A percentile compares a stretch with the other conserved stretches of the same genome.
Conservation (phyloP, 2,329 filamentous ascomycete genomes). For the Colletotrichum agaves region DNA sequence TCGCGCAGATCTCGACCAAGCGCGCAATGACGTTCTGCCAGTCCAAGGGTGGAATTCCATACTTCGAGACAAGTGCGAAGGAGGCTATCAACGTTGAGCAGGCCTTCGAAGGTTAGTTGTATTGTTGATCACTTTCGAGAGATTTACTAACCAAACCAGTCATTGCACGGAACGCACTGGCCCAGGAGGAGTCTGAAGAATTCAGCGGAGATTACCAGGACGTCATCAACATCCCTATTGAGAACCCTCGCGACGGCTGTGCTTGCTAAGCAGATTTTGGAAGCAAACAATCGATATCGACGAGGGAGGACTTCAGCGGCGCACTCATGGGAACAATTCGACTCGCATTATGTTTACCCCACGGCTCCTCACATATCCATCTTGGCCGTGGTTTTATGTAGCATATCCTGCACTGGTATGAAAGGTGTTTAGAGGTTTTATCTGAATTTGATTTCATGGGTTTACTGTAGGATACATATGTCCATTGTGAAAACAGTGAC, state of each 20-base stretch:
- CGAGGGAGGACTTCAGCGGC: slow-evolving; percentile 13
- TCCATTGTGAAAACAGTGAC: not conserved
- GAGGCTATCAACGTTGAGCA: slow-evolving; percentile 98
- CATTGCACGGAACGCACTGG: slow-evolving; percentile 93
- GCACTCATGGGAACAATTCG: slow-evolving; percentile 13
- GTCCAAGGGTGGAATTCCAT: slow-evolving; percentile 96
- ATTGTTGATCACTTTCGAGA: not conserved
- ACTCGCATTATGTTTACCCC: slow-evolving; percentile 34
- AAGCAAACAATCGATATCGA: slow-evolving; percentile 18
- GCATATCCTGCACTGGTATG: slow-evolving; percentile 38
- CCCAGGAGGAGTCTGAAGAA: slow-evolving; percentile 97
- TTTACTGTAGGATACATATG: slow-evolving; percentile 14
- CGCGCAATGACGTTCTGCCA: slow-evolving; percentile 97
- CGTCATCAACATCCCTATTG: slow-evolving; percentile 97
- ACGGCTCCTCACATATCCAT: slow-evolving; percentile 34
- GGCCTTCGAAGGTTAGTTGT: slow-evolving; percentile 70
- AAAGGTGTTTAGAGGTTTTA: slow-evolving; percentile 37
- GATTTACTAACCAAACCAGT: slow-evolving; percentile 63
- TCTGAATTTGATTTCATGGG: slow-evolving; percentile 33
- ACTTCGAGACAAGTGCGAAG: slow-evolving; percentile 99
- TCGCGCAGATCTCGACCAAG: slow-evolving; percentile 84
- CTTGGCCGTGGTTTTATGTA: slow-evolving; percentile 39
- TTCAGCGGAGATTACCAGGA: slow-evolving; percentile 98
- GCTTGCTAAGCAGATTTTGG: slow-evolving; percentile 74
- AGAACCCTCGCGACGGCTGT: slow-evolving; percentile 92